Conservation (phyloP, 2,329 filamentous ascomycete genomes). For the Xylaria sp. region DNA sequence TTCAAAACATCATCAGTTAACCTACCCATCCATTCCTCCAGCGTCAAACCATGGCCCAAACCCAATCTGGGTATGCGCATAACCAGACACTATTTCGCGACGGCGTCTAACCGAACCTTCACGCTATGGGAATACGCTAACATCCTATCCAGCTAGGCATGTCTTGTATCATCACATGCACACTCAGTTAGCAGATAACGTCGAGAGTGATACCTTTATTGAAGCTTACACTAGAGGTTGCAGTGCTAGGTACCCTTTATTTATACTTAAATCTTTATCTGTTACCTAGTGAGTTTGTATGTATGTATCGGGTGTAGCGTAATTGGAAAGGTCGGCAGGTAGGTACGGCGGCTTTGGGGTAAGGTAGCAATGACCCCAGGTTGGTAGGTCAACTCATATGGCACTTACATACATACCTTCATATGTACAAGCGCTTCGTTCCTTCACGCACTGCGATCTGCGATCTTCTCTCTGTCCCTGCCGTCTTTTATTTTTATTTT, state of each 20-base stretch:
- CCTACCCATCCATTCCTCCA: background rate
- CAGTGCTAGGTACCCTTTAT: too few relatives aligned
- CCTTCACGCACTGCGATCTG: background rate
- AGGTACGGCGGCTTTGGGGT: background rate
- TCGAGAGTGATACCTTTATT: too few relatives aligned
- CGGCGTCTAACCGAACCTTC: background rate
- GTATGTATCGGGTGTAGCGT: background rate
- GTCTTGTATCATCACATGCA: too few relatives aligned
- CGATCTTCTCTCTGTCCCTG: background rate
- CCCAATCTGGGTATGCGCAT: background rate
- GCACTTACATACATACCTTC: too few relatives aligned
- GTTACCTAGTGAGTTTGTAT: too few relatives aligned
- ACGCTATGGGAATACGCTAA: background rate
- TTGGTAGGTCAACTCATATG: constrained; percentile 20
- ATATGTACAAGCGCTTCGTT: constrained; percentile 1
- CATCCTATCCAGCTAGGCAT: too few relatives aligned
- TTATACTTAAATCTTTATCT: too few relatives aligned
- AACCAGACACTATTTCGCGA: background rate
- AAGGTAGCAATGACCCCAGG: constrained; percentile 5
- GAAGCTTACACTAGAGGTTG: too few relatives aligned
- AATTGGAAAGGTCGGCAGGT: background rate
- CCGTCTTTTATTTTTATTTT: background rate
- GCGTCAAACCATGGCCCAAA: background rate
- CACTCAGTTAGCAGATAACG: too few relatives aligned
- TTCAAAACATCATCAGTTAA: constrained; percentile 18